Conservation (phyloP, 768 basidiomycete species). For the Porphyrellus cyaneotinctus region DNA sequence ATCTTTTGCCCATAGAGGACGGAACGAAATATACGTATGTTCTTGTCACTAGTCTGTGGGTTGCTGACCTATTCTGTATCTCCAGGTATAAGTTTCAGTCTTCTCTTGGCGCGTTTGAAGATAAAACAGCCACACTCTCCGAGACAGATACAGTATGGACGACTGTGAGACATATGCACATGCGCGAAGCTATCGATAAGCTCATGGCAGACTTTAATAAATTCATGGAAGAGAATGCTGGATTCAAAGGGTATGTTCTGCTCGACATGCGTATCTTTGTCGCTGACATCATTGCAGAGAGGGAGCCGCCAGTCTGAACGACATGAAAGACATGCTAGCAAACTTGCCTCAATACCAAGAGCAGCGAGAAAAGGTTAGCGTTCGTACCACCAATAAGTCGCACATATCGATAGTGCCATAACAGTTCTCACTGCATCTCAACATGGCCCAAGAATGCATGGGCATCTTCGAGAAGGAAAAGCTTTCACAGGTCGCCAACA, state of each 20-base stretch:
- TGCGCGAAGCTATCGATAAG: constrained; percentile 97
- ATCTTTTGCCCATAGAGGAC: constrained; percentile 83
- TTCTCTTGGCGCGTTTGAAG: constrained; percentile 78
- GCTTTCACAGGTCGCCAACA: constrained; percentile 73
- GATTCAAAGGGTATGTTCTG: constrained; percentile 75
- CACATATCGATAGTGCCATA: not conserved
- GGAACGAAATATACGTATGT: constrained; percentile 84
- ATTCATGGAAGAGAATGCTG: constrained; percentile 91
- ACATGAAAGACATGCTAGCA: constrained; percentile 99
- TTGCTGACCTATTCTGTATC: not conserved
- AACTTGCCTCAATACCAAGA: constrained; percentile 92
- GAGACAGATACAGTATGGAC: constrained; percentile 91
- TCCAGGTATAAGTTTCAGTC: constrained; percentile 91
- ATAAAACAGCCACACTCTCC: constrained; percentile 80
- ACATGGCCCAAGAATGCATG: constrained; percentile 99
- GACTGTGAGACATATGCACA: constrained; percentile 93
- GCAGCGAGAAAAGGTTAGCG: constrained; percentile 81
- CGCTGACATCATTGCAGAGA: constrained; percentile 41
- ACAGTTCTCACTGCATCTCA: constrained; percentile 93
- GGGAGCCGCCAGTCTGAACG: constrained; percentile 83
- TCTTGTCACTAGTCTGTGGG: constrained; percentile 8
- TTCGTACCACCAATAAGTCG: not conserved
- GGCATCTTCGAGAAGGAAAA: constrained; percentile 85
- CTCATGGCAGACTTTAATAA: constrained; percentile 94
- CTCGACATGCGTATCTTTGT: not conserved